These are phyloP conservation scores for Ophidiomyces ophidiicola DNA, from an alignment of 2,329 filamentous ascomycete species.

Conservation along the genomic window DNA sequence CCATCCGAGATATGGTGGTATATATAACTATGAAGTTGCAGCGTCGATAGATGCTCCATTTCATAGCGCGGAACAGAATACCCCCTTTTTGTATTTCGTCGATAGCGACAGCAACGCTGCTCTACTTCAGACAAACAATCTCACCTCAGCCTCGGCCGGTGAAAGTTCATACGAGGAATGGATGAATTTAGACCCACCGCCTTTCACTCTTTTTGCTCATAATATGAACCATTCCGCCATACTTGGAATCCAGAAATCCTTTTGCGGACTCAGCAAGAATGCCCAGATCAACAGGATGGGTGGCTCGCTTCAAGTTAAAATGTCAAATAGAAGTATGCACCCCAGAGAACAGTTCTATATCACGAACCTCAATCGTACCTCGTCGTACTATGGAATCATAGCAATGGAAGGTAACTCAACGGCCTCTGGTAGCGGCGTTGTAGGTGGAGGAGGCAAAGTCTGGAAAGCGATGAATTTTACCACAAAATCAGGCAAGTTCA, in stretches of 20 bases:
- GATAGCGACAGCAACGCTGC: conserved; percentile 73
- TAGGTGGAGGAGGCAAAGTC: conserved; percentile 64
- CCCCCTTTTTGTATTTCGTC: conserved; percentile 58
- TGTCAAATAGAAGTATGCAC: conserved; percentile 56
- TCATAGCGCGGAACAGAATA: conserved; percentile 44
- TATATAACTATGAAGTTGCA: conserved; percentile 70
- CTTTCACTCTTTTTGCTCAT: conserved; percentile 67
- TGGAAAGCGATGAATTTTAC: conserved; percentile 60
- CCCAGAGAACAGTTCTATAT: conserved; percentile 86
- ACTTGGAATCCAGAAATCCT: conserved; percentile 62
- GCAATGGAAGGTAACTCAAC: conserved; percentile 50
- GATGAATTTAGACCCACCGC: conserved; percentile 46
- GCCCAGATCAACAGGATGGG: conserved; percentile 54
- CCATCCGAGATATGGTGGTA: conserved; percentile 49
- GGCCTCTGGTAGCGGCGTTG: conserved; percentile 40
- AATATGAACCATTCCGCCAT: conserved; percentile 48
- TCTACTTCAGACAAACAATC: conserved; percentile 63
- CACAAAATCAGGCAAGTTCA: conserved; percentile 58
- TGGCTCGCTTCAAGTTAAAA: conserved; percentile 46
- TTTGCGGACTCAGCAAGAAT: conserved; percentile 61
- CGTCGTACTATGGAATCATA: conserved; percentile 60
- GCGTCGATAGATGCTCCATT: conserved; percentile 70
- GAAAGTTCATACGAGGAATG: conserved; percentile 41
- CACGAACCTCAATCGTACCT: conserved; percentile 57
- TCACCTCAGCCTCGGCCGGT: conserved; percentile 43